A percentile compares a stretch with the other conserved stretches of the same genome.
phyloP scores from a whole-genome alignment of 202 grass and related monocot genomes.

The Miscanthus sacchariflorus region DNA sequence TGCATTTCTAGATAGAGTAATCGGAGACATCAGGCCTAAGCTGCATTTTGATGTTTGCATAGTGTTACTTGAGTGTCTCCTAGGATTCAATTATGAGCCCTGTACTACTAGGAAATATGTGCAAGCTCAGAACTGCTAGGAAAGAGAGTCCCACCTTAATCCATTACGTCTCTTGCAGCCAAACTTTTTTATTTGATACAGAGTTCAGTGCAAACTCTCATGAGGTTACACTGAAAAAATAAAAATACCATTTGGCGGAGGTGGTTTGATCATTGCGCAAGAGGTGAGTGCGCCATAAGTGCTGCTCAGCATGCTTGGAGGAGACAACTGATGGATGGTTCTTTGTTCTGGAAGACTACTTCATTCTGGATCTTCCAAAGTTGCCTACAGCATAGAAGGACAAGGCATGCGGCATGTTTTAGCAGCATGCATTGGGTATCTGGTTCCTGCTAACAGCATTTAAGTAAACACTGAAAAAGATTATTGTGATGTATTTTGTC shows the following conservation, averaged over 20 bases:
- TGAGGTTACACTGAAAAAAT: neutral
- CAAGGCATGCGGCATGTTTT: neutral
- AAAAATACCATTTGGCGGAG: neutral
- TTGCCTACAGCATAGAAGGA: neutral
- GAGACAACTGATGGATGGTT: neutral
- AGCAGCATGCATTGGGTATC: neutral
- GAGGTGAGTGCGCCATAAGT: neutral
- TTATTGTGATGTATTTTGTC: neutral
- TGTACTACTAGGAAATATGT: neutral
- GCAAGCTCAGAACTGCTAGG: neutral
- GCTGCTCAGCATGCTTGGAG: neutral
- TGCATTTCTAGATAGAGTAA: neutral
- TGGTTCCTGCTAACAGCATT: neutral
- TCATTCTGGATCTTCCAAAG: neutral
- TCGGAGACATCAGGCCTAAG: neutral
- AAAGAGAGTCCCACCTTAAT: neutral
- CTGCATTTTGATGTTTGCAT: neutral
- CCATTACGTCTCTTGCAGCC: neutral
- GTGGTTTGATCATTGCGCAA: neutral
- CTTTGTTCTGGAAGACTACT: neutral
- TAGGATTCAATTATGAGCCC: neutral
- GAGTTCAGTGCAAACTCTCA: neutral
- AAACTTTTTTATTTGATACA: constrained; percentile 1
- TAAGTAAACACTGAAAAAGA: neutral
- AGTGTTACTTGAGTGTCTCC: neutral